Conservation (phyloP, 305 asterid genomes). For the Fraxinus sp. region DNA sequence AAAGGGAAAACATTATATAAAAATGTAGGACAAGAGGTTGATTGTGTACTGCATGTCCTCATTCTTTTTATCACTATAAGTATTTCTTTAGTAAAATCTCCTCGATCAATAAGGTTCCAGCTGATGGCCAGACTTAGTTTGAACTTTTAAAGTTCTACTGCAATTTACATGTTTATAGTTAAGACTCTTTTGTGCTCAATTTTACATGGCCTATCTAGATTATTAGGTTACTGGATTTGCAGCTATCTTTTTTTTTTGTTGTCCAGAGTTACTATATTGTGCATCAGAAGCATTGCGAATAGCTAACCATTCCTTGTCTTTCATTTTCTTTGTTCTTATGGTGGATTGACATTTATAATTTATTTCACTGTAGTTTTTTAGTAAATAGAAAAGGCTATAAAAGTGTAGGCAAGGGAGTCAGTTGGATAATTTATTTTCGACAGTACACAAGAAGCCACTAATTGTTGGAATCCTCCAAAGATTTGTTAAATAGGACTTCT, state of each 20-base stretch:
- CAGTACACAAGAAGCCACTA: neutral
- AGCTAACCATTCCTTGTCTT: neutral
- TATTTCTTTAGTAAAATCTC: neutral
- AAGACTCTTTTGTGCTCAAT: neutral
- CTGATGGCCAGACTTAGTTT: neutral
- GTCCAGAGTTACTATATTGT: neutral
- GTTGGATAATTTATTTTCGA: neutral
- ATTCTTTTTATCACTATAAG: neutral
- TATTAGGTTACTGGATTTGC: neutral
- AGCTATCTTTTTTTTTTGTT: neutral
- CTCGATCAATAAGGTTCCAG: neutral
- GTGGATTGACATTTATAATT: neutral
- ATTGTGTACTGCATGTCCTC: neutral
- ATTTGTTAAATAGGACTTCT: neutral
- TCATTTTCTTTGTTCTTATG: neutral
- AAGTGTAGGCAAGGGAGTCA: neutral
- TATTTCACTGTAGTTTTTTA: neutral
- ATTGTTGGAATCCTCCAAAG: neutral
- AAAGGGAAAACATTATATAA: neutral
- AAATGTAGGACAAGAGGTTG: neutral
- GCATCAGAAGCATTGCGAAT: neutral
- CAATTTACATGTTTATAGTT: neutral
- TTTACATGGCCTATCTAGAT: neutral
- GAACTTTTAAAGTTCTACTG: neutral
- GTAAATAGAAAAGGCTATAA: neutral